Conservation (phyloP, 164 flowering plant genomes). For the Annona squamosa region DNA sequence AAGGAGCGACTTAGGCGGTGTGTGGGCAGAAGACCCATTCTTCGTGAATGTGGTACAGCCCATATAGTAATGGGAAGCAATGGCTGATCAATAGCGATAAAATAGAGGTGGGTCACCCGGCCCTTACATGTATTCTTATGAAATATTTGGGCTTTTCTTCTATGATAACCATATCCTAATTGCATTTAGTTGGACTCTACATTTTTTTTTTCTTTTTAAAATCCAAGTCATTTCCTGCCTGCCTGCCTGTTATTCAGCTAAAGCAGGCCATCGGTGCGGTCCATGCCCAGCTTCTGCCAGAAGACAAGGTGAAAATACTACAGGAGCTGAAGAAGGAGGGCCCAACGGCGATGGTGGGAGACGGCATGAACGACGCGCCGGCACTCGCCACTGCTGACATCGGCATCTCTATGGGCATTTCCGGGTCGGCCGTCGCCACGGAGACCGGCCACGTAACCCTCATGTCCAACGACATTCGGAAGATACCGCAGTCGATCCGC, state of each 20-base stretch:
- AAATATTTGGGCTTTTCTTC: no score
- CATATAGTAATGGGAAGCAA: no score
- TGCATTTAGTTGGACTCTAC: no score
- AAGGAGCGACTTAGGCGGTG: no score
- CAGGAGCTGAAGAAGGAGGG: conserved; percentile 46
- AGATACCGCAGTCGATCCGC: conserved; percentile 50
- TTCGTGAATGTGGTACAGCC: no score
- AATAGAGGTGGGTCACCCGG: no score
- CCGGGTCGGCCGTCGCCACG: conserved; percentile 86
- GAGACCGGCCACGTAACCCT: conserved; percentile 80
- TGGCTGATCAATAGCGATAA: no score
- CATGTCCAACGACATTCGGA: conserved; percentile 81
- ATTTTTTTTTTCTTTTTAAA: no score
- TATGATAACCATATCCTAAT: no score
- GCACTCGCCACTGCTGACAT: conserved; percentile 84
- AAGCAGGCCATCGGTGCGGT: conserved; percentile 49
- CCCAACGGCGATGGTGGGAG: conserved; percentile 80
- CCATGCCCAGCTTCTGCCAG: conserved; percentile 82
- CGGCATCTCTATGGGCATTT: conserved; percentile 92
- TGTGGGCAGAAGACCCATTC: no score
- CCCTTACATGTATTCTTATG: no score
- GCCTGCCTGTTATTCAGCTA: conserved; percentile 36
- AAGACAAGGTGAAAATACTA: conserved; percentile 66
- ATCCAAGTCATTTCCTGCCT: background rate
- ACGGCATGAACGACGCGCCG: conserved; percentile 90